Evolutionary conservation across 495 filamentous ascomycete genomes (phyloP), one percentile per base, ranked within the genome.

Genomic region (Filosporella fistucella): DNA sequence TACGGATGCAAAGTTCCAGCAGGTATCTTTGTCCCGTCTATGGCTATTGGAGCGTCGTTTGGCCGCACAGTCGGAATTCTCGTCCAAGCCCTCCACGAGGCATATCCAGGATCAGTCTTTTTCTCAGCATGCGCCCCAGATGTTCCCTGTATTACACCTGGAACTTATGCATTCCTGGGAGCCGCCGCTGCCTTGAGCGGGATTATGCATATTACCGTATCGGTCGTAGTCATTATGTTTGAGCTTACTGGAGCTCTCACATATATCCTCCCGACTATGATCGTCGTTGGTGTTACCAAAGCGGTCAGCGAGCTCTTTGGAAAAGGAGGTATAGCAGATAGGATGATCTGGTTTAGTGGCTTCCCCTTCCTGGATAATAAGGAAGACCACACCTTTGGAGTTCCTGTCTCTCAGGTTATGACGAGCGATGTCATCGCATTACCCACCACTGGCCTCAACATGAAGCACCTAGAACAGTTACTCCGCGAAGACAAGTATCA

Each of bases 291-390:
- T 21, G 85, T 97, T 34, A 96, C 94, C 45, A 98, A 98, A 72
- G 88, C 89, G 9, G 86, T 98, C 51, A 80, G 88, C 39, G 88
- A 95, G 47, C 77, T 90, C 14, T 95, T 95, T 60, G 88, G 90
- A 20, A 95, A 94, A 58, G 93, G 94, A 4, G 93, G 93, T 24
- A 97, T 98, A 46, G 93, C 93, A 11, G 93, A 98, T 64, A 84
- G 93, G 51, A 95, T 96, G 88, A 98, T 98, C 52, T 97, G 90
- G 91, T 95, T 96, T 72, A 98, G 88, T 59, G 93, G 93, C 14
- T 96, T 97, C 60, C 93, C 93, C 0, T 97, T 95, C 71, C 76
- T 98, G 3, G 93, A 98, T 67, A 95, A 89, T 66, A 98, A 98
- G 63, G 94, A 97, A 67, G 94, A 97, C 42, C 93, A 97, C 63